Conservation (phyloP, 2,329 filamentous ascomycete species). For the Helotiales sp. region DNA sequence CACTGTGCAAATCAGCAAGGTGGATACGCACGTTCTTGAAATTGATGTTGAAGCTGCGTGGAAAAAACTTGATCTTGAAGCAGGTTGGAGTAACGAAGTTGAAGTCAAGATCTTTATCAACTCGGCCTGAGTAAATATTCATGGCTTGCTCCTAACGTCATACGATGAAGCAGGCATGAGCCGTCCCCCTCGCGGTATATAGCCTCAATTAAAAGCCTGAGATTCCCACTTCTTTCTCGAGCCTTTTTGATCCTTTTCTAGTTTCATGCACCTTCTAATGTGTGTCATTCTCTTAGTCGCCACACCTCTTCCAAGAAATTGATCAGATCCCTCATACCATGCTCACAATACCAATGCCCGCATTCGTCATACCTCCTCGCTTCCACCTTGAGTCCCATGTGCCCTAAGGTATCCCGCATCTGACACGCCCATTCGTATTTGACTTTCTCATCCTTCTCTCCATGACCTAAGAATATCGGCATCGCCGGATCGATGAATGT, state of each 20-base stretch:
- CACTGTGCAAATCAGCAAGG: conserved; percentile 59
- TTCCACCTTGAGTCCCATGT: conserved; percentile 6
- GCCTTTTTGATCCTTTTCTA: not conserved
- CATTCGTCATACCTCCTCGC: conserved; percentile 13
- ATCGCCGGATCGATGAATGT: not conserved
- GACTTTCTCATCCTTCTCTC: conserved; percentile 26
- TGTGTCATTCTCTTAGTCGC: no score
- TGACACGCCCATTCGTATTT: conserved; percentile 23
- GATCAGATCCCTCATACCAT: conserved; percentile 19
- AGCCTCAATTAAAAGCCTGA: not conserved
- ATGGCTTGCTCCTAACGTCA: no score
- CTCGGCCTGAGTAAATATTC: not conserved
- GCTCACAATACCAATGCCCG: conserved; percentile 19
- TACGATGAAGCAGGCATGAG: no score
- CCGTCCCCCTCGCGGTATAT: not conserved
- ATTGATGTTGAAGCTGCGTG: conserved; percentile 79
- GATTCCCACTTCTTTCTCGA: not conserved
- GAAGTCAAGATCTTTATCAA: conserved; percentile 49
- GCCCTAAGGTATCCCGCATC: conserved; percentile 9
- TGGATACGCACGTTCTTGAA: conserved; percentile 63
- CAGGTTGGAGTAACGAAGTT: conserved; percentile 80
- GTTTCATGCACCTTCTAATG: conserved; percentile 2
- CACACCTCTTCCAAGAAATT: conserved; percentile 10
- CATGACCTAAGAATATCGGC: conserved; percentile 19
- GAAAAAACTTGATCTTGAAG: conserved; percentile 68